A percentile compares a stretch with the other conserved stretches of the same genome.
Conservation (phyloP, 2,329 filamentous ascomycete species). For the Dothiorella sarmentorum region DNA sequence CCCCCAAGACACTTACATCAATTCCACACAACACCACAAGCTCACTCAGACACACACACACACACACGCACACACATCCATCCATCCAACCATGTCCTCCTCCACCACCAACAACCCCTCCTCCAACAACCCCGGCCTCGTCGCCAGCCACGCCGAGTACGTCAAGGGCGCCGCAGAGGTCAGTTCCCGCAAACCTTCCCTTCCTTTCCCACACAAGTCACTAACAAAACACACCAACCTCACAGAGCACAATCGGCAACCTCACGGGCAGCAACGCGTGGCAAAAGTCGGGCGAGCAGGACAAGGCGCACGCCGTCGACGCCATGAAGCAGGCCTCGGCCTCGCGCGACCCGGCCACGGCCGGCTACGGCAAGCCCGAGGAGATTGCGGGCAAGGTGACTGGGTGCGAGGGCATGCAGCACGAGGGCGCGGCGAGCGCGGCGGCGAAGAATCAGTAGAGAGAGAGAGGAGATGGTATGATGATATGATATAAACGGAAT, state of each 20-base stretch:
- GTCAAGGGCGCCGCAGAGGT: constrained; percentile 67
- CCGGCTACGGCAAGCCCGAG: constrained; percentile 62
- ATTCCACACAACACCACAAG: too few species aligned
- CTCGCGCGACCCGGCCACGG: constrained; percentile 50
- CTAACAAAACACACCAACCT: neutral
- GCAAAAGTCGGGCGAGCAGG: constrained; percentile 61
- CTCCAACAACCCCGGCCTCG: constrained; percentile 46
- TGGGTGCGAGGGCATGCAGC: constrained; percentile 68
- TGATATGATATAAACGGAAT: neutral
- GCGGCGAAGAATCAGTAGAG: constrained; percentile 17
- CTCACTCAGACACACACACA: neutral
- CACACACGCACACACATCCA: neutral
- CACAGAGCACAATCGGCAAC: constrained; percentile 57
- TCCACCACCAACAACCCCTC: neutral
- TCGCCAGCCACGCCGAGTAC: constrained; percentile 64
- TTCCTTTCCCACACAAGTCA: too few species aligned
- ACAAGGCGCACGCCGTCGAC: constrained; percentile 60
- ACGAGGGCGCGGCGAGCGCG: constrained; percentile 55
- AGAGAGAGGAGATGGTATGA: neutral
- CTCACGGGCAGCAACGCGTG: constrained; percentile 61
- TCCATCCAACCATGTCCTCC: neutral
- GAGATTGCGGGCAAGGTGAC: constrained; percentile 61
- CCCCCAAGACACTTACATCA: too few species aligned
- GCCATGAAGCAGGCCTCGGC: constrained; percentile 61
- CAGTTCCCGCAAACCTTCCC: constrained; percentile 12